These are phyloP conservation scores for Neopestalotiopsis sp. DNA, from an alignment of 2,329 filamentous ascomycete genomes.

Conservation along the genomic window DNA sequence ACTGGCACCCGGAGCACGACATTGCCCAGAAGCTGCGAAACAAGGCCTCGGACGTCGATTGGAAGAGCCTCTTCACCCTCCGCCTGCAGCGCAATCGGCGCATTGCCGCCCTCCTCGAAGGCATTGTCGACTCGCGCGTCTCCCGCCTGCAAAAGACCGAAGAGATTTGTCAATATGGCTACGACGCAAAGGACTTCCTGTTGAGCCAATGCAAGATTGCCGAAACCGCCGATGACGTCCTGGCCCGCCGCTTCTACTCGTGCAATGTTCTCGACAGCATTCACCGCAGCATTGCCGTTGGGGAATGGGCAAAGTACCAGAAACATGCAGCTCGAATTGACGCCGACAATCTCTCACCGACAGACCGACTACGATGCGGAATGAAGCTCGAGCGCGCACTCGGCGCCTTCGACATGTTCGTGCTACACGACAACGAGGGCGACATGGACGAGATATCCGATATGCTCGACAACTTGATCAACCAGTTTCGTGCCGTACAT, in stretches of 20 bases:
- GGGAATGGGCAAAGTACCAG: slow-evolving; percentile 72
- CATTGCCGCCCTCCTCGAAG: slow-evolving; percentile 64
- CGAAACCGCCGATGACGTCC: slow-evolving; percentile 70
- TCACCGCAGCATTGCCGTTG: slow-evolving; percentile 79
- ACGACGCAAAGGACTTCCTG: slow-evolving; percentile 88
- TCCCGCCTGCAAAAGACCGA: slow-evolving; percentile 73
- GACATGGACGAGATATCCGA: slow-evolving; percentile 67
- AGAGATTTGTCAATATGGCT: slow-evolving; percentile 74
- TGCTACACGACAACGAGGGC: slow-evolving; percentile 73
- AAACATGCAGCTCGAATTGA: slow-evolving; percentile 35
- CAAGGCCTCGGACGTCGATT: slow-evolving; percentile 65
- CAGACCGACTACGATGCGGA: slow-evolving; percentile 51
- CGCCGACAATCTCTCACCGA: slow-evolving; percentile 27
- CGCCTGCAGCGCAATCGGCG: slow-evolving; percentile 59
- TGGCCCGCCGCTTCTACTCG: slow-evolving; percentile 79
- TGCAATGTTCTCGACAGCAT: slow-evolving; percentile 78
- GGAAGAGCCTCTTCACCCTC: slow-evolving; percentile 72
- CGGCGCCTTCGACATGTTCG: slow-evolving; percentile 88
- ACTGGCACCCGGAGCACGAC: slow-evolving; percentile 75
- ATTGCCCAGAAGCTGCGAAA: slow-evolving; percentile 60
- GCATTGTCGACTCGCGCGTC: slow-evolving; percentile 73
- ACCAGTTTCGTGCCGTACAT: slow-evolving; percentile 62
- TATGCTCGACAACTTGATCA: slow-evolving; percentile 68
- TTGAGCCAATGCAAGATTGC: slow-evolving; percentile 66
- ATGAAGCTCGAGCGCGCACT: slow-evolving; percentile 73